Conservation (phyloP, 306 rosid species). For the Corylus heterophylla region DNA sequence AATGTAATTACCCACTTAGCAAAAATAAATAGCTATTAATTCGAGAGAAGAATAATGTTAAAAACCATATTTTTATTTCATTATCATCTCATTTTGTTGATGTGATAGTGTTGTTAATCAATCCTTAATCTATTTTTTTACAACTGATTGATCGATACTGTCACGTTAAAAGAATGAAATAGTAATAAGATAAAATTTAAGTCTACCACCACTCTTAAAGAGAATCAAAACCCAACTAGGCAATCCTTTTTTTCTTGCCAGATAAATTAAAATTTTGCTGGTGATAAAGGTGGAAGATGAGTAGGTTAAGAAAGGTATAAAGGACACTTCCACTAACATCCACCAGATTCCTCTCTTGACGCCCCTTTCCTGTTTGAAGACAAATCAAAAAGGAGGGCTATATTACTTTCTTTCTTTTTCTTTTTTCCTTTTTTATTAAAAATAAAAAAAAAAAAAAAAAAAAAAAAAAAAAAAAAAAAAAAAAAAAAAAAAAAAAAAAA, state of each 20-base stretch:
- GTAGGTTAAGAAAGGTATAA: constrained; percentile 63
- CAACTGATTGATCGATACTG: too few relatives aligned
- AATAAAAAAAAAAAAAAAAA: too few relatives aligned
- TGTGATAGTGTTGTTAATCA: too few relatives aligned
- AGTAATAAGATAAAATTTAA: too few relatives aligned
- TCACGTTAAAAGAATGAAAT: too few relatives aligned
- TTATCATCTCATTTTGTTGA: too few relatives aligned
- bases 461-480: too few relatives aligned
- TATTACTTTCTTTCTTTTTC: too few relatives aligned
- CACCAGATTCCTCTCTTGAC: constrained; percentile 45
- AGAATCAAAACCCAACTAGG: neutral
- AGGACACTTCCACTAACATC: constrained; percentile 53
- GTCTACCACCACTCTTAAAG: neutral
- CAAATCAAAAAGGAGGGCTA: constrained; percentile 1
- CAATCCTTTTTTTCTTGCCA: neutral
- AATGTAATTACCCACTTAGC: neutral
- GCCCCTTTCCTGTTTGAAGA: constrained; percentile 31
- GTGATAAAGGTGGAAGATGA: constrained; percentile 32
- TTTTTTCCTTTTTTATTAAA: too few relatives aligned
- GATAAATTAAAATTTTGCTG: constrained; percentile 8
- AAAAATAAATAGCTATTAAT: neutral
- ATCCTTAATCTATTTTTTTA: too few relatives aligned
- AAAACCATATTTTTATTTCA: too few relatives aligned
- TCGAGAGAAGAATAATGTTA: neutral
- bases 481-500: neutral